A percentile compares a stretch with the other conserved stretches of the same genome.
phyloP scores from a whole-genome alignment of 2,329 filamentous ascomycete genomes.

The Colletotrichum sp. region DNA sequence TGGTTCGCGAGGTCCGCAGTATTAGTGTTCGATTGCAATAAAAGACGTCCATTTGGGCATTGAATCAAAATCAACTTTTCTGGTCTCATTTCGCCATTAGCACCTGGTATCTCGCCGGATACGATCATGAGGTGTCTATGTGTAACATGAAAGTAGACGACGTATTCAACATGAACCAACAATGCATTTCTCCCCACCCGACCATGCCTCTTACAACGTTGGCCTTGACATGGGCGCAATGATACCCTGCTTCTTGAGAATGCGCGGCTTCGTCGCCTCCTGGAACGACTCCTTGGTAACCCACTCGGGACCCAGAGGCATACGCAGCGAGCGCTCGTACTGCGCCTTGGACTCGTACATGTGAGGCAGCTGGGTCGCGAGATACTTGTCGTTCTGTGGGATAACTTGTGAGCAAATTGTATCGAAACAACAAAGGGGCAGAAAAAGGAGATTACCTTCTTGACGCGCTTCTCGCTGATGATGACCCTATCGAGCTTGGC shows the following conservation, averaged over 20 bases:
- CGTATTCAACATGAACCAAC: neutral
- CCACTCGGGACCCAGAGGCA: conserved; percentile 95
- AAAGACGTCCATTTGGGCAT: neutral
- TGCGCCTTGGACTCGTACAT: conserved; percentile 87
- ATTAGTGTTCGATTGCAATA: neutral
- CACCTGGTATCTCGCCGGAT: neutral
- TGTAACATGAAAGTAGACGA: neutral
- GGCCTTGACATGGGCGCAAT: conserved; percentile 89
- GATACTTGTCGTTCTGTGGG: conserved; percentile 78
- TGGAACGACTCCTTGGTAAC: conserved; percentile 96
- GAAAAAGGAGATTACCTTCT: conserved; percentile 67
- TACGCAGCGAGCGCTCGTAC: conserved; percentile 85
- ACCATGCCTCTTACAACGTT: conserved; percentile 32
- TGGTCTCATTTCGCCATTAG: neutral
- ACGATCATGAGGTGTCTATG: neutral
- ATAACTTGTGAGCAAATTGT: neutral
- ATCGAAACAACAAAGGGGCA: neutral
- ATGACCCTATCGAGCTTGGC: conserved; percentile 84
- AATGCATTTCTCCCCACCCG: neutral
- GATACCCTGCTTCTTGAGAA: conserved; percentile 89
- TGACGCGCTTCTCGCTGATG: conserved; percentile 87
- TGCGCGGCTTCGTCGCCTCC: conserved; percentile 83
- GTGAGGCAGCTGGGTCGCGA: conserved; percentile 84
- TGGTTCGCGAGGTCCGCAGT: neutral
- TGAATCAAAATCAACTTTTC: neutral